These are phyloP conservation scores for Backusella circina DNA, from an alignment of 192 early-diverging fungal genomes.

Conservation along the genomic window DNA sequence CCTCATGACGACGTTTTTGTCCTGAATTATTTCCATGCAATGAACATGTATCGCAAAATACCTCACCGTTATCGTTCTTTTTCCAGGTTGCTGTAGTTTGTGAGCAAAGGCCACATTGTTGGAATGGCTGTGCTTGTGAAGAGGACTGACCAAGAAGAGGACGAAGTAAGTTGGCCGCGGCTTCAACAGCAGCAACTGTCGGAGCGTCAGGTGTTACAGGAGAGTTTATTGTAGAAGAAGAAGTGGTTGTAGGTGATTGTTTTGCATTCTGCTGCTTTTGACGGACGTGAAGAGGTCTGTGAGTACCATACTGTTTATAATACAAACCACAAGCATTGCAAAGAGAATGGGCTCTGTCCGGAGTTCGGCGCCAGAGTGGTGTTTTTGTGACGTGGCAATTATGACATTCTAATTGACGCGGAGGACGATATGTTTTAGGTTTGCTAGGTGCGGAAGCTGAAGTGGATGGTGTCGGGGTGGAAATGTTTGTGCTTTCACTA, in stretches of 20 bases:
- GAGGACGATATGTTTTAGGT: constrained; percentile 29
- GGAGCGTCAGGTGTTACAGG: not conserved
- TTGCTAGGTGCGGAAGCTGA: not conserved
- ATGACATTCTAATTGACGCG: constrained; percentile 47
- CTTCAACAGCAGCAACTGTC: not conserved
- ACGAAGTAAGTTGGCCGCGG: constrained; percentile 10
- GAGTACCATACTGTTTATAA: constrained; percentile 87
- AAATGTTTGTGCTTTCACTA: not conserved
- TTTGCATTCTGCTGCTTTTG: constrained; percentile 20
- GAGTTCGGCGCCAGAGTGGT: constrained; percentile 86
- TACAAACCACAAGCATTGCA: constrained; percentile 98
- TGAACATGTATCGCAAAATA: constrained; percentile 74
- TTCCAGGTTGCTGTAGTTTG: constrained; percentile 75
- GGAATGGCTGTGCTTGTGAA: not conserved
- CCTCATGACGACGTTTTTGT: constrained; percentile 35
- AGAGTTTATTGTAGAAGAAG: constrained; percentile 8
- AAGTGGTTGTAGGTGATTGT: constrained; percentile 1
- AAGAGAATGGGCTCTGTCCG: constrained; percentile 70
- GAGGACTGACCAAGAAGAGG: not conserved
- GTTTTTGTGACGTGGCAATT: constrained; percentile 85
- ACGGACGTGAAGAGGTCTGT: constrained; percentile 60
- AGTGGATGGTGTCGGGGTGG: not conserved
- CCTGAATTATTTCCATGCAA: constrained; percentile 33
- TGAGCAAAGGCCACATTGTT: constrained; percentile 62
- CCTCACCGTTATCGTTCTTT: constrained; percentile 65